These are phyloP conservation scores for Didymella pinodella DNA, from an alignment of 2,329 filamentous ascomycete species.

Conservation along the genomic window DNA sequence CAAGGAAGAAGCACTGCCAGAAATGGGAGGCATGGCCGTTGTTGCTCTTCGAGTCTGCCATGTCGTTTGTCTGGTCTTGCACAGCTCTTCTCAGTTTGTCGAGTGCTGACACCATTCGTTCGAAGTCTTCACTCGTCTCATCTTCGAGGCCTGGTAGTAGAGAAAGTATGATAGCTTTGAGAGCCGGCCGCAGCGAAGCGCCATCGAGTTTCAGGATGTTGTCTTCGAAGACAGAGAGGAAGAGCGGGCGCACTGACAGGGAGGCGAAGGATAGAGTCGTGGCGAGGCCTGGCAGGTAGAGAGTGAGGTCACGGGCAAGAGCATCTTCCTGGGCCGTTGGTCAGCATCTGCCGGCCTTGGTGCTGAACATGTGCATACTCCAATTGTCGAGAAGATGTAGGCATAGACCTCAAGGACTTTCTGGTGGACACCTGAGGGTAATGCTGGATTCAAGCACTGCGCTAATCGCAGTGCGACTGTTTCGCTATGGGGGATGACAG, in stretches of 20 bases:
- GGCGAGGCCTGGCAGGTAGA: conserved; percentile 90
- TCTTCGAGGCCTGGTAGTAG: conserved; percentile 92
- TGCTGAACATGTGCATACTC: conserved; percentile 56
- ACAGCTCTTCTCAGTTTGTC: conserved; percentile 78
- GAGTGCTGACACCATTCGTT: conserved; percentile 79
- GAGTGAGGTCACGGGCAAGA: conserved; percentile 79
- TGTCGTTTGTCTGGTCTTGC: conserved; percentile 60
- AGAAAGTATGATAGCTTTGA: conserved; percentile 90
- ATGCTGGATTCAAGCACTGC: conserved; percentile 90
- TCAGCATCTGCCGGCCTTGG: conserved; percentile 32
- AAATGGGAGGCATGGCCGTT: conserved; percentile 80
- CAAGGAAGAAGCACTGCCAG: conserved; percentile 97
- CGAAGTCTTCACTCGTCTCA: conserved; percentile 96
- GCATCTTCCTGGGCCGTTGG: conserved; percentile 65
- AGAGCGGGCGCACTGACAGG: conserved; percentile 84
- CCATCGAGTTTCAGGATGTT: conserved; percentile 78
- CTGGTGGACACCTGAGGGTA: conserved; percentile 96
- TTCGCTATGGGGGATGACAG: conserved; percentile 80
- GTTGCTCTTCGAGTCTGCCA: conserved; percentile 43
- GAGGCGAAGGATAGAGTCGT: conserved; percentile 94
- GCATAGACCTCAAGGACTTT: conserved; percentile 94
- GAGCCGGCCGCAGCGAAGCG: conserved; percentile 77
- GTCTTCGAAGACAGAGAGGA: conserved; percentile 82
- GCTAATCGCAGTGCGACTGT: conserved; percentile 88
- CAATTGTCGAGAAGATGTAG: conserved; percentile 86